Evolutionary conservation across 495 filamentous ascomycete genomes (phyloP).

Genomic region (Neurospora discreta): DNA sequence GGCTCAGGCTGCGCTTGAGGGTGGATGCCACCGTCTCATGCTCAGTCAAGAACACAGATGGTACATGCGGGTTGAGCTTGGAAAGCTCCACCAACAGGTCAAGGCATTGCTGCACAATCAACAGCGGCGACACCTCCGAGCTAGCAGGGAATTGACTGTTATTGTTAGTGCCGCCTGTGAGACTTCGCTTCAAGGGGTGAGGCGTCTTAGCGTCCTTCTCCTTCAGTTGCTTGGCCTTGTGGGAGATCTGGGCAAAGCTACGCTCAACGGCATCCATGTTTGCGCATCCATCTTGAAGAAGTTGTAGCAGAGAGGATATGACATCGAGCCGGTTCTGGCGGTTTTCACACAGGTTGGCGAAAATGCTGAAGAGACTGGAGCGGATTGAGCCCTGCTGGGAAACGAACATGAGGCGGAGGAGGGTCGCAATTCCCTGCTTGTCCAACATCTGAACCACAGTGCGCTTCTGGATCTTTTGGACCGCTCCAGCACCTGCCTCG

Average conservation of each 20-base stretch:
- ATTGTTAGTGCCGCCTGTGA: conserved; percentile 28
- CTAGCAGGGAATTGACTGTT: conserved; percentile 39
- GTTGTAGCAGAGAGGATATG: conserved; percentile 83
- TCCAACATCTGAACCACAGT: conserved; percentile 92
- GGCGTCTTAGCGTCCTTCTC: conserved; percentile 64
- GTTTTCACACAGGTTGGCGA: conserved; percentile 85
- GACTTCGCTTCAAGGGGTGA: conserved; percentile 57
- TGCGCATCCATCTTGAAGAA: conserved; percentile 90
- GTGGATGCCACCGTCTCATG: conserved; percentile 65
- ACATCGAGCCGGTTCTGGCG: conserved; percentile 89
- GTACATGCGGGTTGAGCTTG: conserved; percentile 67
- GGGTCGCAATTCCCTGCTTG: conserved; percentile 85
- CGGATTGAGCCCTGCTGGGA: conserved; percentile 71
- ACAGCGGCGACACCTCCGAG: conserved; percentile 78
- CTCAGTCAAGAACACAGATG: conserved; percentile 90
- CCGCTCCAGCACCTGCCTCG: conserved; percentile 16
- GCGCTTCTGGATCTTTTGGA: conserved; percentile 55
- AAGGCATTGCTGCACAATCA: conserved; percentile 94
- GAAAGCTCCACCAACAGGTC: conserved; percentile 69
- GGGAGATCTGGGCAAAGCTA: conserved; percentile 84
- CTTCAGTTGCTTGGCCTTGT: conserved; percentile 74
- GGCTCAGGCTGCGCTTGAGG: conserved; percentile 63
- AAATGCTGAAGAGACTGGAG: conserved; percentile 68
- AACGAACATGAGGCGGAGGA: conserved; percentile 94
- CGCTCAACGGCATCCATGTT: conserved; percentile 90